phyloP scores from a whole-genome alignment of 345 rosid genomes.

The Syzygium grande region DNA sequence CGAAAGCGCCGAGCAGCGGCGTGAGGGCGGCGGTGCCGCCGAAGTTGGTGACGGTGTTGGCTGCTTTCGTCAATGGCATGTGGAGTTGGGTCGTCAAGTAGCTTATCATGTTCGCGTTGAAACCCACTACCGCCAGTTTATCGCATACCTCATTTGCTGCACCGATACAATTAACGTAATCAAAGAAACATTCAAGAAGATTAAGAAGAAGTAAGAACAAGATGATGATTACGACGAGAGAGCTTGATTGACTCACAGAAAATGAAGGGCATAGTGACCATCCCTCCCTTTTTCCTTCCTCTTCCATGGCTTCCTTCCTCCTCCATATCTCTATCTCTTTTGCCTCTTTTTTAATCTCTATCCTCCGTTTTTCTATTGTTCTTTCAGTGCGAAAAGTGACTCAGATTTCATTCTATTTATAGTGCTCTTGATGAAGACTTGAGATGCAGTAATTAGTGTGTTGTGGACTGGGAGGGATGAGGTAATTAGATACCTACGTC shows the following conservation, averaged over 20 bases:
- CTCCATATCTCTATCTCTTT: conserved; percentile 19
- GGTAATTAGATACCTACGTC: not conserved
- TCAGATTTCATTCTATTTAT: not conserved
- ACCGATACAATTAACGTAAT: not conserved
- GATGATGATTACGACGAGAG: not conserved
- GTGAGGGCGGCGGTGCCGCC: conserved; percentile 82
- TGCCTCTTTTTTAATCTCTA: not conserved
- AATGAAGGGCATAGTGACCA: conserved; percentile 72
- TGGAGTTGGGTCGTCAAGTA: conserved; percentile 79
- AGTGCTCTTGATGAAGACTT: not conserved
- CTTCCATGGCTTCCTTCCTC: conserved; percentile 21
- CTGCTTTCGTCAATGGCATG: conserved; percentile 92
- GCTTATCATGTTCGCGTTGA: conserved; percentile 77
- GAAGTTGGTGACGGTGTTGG: conserved; percentile 86
- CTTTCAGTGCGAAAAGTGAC: not conserved
- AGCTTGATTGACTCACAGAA: conserved; percentile 28
- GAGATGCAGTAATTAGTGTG: not conserved
- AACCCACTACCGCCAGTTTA: conserved; percentile 87
- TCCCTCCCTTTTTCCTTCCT: conserved; percentile 45
- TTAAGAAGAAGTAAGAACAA: not conserved
- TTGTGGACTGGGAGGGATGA: no score
- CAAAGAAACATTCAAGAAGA: not conserved
- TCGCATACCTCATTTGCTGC: conserved; percentile 84
- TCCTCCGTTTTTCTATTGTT: not conserved
- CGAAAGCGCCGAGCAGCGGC: conserved; percentile 80